phyloP scores from a whole-genome alignment of 805 yeast genomes.

The Wickerhamiella hasegawae region DNA sequence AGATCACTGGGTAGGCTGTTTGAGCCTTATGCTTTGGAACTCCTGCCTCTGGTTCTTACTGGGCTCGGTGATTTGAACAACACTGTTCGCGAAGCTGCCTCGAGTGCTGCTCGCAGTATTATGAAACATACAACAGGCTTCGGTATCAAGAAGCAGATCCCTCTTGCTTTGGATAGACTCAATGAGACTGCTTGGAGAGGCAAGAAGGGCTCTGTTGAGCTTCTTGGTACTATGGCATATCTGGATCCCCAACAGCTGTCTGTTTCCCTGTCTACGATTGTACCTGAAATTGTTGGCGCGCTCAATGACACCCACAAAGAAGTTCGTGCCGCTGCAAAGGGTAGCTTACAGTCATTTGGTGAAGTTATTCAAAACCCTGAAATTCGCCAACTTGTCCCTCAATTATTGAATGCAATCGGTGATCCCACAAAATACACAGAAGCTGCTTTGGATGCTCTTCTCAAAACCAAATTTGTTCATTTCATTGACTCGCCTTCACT shows the following conservation, averaged over 20 bases:
- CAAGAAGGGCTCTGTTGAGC: slow-evolving; percentile 90
- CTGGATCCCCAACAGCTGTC: slow-evolving; percentile 89
- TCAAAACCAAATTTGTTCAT: slow-evolving; percentile 87
- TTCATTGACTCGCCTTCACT: slow-evolving; percentile 96
- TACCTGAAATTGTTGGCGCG: slow-evolving; percentile 93
- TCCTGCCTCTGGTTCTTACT: slow-evolving; percentile 64
- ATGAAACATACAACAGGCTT: slow-evolving; percentile 85
- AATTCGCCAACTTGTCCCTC: slow-evolving; percentile 81
- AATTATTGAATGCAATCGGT: slow-evolving; percentile 78
- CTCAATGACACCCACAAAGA: slow-evolving; percentile 92
- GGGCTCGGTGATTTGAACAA: slow-evolving; percentile 71
- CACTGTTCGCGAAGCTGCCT: slow-evolving; percentile 82
- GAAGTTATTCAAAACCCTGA: slow-evolving; percentile 97
- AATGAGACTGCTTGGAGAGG: slow-evolving; percentile 92
- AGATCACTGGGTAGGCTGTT: slow-evolving; percentile 57
- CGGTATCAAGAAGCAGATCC: slow-evolving; percentile 84
- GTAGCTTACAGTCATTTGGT: slow-evolving; percentile 77
- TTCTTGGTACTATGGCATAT: slow-evolving; percentile 95
- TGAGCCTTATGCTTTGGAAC: slow-evolving; percentile 88
- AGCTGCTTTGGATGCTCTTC: slow-evolving; percentile 67
- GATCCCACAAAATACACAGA: slow-evolving; percentile 89
- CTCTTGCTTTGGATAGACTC: slow-evolving; percentile 70
- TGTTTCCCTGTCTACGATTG: slow-evolving; percentile 71
- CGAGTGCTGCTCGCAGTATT: slow-evolving; percentile 67
- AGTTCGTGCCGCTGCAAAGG: slow-evolving; percentile 89